Conservation (phyloP, 2,329 filamentous ascomycete species). For the Aspergillus pseudoterreus region DNA sequence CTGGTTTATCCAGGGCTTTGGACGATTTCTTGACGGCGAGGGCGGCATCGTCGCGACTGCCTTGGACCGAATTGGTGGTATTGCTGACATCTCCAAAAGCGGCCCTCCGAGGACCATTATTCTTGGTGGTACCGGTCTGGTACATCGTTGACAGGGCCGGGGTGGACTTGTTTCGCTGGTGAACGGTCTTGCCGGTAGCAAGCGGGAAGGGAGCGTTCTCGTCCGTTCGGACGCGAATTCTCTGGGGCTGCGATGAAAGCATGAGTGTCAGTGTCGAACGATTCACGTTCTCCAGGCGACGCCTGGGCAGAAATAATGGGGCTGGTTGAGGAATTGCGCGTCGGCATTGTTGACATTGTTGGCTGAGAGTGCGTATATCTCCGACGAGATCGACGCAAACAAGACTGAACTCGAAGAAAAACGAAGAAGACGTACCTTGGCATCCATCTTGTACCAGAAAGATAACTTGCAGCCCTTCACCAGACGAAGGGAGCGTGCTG, state of each 20-base stretch:
- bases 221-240: constrained; percentile 61
- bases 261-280: constrained; percentile 12
- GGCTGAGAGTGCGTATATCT: neutral
- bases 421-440: constrained; percentile 40
- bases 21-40: constrained; percentile 46
- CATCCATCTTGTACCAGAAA: constrained; percentile 38
- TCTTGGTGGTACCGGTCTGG: constrained; percentile 57
- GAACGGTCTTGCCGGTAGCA: constrained; percentile 57
- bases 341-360: constrained; percentile 5
- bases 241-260: constrained; percentile 59
- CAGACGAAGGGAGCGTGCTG: constrained; percentile 6
- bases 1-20: constrained; percentile 28
- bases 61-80: constrained; percentile 41
- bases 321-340: constrained; percentile 3
- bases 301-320: neutral
- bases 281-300: neutral
- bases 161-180: constrained; percentile 79
- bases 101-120: constrained; percentile 64
- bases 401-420: constrained; percentile 7
- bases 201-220: constrained; percentile 62
- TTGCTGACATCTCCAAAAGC: constrained; percentile 84
- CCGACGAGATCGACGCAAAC: neutral
- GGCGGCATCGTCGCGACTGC: constrained; percentile 55
- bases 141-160: constrained; percentile 56
- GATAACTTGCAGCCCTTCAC: constrained; percentile 8